Base-by-base conservation (phyloP, 495 filamentous ascomycete genomes). In the Neurospora africana region DNA sequence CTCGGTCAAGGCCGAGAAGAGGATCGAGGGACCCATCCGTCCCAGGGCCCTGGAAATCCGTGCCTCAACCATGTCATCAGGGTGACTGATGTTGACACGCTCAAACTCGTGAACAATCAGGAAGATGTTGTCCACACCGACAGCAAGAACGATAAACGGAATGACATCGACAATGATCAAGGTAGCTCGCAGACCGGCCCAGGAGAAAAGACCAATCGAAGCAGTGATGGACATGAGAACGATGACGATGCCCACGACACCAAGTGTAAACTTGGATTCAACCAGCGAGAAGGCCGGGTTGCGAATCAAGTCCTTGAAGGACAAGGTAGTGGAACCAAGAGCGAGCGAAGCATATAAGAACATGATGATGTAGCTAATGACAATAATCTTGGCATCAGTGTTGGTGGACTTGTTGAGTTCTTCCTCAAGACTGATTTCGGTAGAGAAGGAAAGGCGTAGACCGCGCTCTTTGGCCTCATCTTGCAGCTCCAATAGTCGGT, bases 51-150 rank as follows among this genome's bases (percentile, higher is more conserved):
- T 91, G 21, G 92, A 90, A 73, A 97, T 88, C 21, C 95, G 86
- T 75, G 91, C 88, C 72, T 97, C 91, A n/a, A 99, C 89, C 75
- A 89, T 83, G 43, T 93, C 90, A 75, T 97, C 93, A 0, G 93
- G 92, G 77, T 97, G 89, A 78, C 89, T 96, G 78, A 94, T 82
- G 77, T 98, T 98, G 71, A 97, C 90, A 36, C 96, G 87, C 81
- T 99, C 96, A 75, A 99, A 98, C 77, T 99, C 95, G 81, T 99
- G 94, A 8, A 98, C 96, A 69, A 99, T 97, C 69, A 99, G 82
- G 82, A 99, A 99, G 78, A 99, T 98, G 79, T 99, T 99, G 85
- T 99, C 95, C 11, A 99, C 96, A 33, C 95, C 95, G 21, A 99
- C 92, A 67, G 95, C 95, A 13, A 99, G 83, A 15, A 99, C 94